phyloP scores from a whole-genome alignment of 495 filamentous ascomycete species.

The Cenococcum geophilum region DNA sequence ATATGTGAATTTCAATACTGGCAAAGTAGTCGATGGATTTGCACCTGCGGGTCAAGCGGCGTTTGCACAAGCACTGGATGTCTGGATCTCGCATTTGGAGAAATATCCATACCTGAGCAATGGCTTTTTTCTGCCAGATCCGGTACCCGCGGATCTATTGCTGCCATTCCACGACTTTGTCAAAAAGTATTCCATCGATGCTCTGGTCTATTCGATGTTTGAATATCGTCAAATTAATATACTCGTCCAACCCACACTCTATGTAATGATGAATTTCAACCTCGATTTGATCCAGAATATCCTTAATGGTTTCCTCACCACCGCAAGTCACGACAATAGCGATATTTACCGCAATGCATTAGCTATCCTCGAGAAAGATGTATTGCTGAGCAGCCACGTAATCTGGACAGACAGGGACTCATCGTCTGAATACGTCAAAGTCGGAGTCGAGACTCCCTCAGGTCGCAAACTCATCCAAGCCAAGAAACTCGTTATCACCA shows the following conservation, averaged over 20 bases:
- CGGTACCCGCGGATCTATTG: conserved; percentile 41
- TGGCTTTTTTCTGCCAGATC: conserved; percentile 42
- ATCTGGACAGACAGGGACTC: not conserved
- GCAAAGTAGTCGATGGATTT: conserved; percentile 13
- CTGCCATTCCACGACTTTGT: conserved; percentile 44
- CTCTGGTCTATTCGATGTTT: conserved; percentile 30
- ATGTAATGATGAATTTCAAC: conserved; percentile 28
- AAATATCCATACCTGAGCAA: conserved; percentile 42
- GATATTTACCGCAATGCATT: conserved; percentile 38
- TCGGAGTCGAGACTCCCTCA: conserved; percentile 37
- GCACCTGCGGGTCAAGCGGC: conserved; percentile 23
- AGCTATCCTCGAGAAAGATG: conserved; percentile 40
- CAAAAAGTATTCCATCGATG: conserved; percentile 39
- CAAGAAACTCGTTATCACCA: conserved; percentile 45
- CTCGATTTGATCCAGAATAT: conserved; percentile 20
- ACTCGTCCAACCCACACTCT: conserved; percentile 35
- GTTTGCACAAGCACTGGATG: conserved; percentile 30
- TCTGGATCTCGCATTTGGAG: conserved; percentile 23
- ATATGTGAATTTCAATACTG: conserved; percentile 29
- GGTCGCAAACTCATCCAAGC: conserved; percentile 41
- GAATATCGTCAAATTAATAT: conserved; percentile 41
- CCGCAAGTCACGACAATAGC: conserved; percentile 36
- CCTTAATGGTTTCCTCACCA: conserved; percentile 33
- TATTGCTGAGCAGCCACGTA: not conserved
- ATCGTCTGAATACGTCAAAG: conserved; percentile 20